Evolutionary conservation across 306 rosid genomes (phyloP), one percentile per base, ranked within the genome.

Genomic region (Vicia sativa): DNA sequence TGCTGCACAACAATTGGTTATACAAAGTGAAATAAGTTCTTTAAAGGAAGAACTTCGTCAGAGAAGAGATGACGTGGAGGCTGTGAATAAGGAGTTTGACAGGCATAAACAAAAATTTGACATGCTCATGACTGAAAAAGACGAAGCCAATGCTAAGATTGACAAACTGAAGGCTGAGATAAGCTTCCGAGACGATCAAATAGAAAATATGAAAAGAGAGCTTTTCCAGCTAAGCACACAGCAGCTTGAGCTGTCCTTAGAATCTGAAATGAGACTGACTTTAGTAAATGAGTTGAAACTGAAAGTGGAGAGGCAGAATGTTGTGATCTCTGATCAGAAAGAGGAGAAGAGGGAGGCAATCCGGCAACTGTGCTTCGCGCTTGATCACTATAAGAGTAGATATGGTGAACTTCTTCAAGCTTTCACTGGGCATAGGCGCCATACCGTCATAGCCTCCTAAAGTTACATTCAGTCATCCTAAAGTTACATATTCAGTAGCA

Each of bases 321-420:
- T 19, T 34, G 68, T 78, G 80, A 87, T 91, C 73, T 76, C 83
- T 18, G 86, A 83, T n/a, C 73, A 78, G 74, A 90, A 86, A 2
- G 95, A 91, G 83, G 86, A 87, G 79, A 91, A 91, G 82, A 80
- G 95, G 72, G 97, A 92, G 83, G 97, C 82, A 18, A 92, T 92
- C 31, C 74, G 90, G 63, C 97, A 92, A 76, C 95, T 92, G 16
- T 91, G 96, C 74, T 85, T 91, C 72, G 80, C 95, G 2, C 63
- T 91, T 69, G 97, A 91, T 68, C 84, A 87, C 68, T 92, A 87
- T 57, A 75, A 87, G 82, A 89, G 73, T 6, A 87, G 89, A 48
- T 92, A 89, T 81, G 74, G 84, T 77, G 95, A 87, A 79, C 92
- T 89, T 64, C 85, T 84, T 37, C 84, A 72, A 79, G 90, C 86